Base-by-base conservation (phyloP, 2,329 filamentous ascomycete genomes). In the Botrytis fabae region DNA sequence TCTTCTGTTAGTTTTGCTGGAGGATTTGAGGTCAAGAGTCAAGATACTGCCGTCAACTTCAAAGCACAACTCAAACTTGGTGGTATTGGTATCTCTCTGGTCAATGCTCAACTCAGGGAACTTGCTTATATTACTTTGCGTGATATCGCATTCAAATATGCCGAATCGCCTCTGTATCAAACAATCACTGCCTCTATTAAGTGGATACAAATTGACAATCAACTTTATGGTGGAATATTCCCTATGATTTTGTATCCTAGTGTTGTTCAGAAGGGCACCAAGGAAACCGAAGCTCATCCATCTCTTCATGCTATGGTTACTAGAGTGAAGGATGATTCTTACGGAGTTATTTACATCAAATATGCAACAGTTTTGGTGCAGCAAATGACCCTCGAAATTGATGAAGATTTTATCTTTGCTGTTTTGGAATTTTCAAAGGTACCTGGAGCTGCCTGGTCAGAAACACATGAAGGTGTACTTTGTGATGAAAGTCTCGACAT, bases 171-270 rank as follows among this genome's bases (percentile, higher is more conserved):
- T 28, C 85, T 98, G 25, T 97, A 97, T 80, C 96, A 99, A 82
- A 98, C 94, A 0, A 83, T 98, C 75, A 95, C 93, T 65, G 86
- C 96, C 69, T 93, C 94, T 0, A 92, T 98, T 81, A 98, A 99
- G 82, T 99, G 97, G 97, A 96, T 99, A 42, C 96, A 99, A 82
- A 93, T 99, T 78, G 96, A 99, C 83, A 99, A 99, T 78, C 96
- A 99, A 82, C 89, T 99, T 22, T 99, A 99, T 79, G 97, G 97
- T 42, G 96, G 97, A 40, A 95, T 99, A 78, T 99, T 99, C 86
- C 96, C 96, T 0, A 97, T 99, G 84, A 90, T 99, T 44, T 86
- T 99, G 73, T 99, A 99, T 81, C 96, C 96, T 9, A 98, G 95
- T 83, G 96, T 99, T 16, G 96, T 99, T 25, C 95, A 96, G 0